phyloP scores from a whole-genome alignment of 179 eudicot genomes.

The Camellia oleifera region DNA sequence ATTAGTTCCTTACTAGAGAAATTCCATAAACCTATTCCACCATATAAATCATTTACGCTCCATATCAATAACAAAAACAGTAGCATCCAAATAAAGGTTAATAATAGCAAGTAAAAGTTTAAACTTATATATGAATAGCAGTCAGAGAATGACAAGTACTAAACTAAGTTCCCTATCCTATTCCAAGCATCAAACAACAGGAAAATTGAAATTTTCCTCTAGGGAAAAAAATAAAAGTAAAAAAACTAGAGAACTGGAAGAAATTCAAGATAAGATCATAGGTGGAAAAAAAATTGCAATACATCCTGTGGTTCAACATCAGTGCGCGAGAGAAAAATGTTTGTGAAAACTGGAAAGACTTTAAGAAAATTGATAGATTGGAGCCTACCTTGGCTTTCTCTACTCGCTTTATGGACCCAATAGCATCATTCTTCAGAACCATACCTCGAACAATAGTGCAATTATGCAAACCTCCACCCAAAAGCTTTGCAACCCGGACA shows the following conservation, averaged over 20 bases:
- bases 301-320: slow-evolving; percentile 1
- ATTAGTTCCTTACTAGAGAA: neutral
- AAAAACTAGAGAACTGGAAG: neutral
- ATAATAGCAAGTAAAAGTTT: neutral
- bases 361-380: slow-evolving; percentile 3
- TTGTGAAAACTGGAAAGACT: no score
- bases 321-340: neutral
- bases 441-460: slow-evolving; percentile 70
- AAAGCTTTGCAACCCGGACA: slow-evolving; percentile 82
- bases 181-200: neutral
- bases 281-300: neutral
- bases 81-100: slow-evolving; percentile 5
- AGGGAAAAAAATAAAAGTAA: neutral
- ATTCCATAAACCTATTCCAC: neutral
- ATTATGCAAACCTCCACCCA: slow-evolving; percentile 87
- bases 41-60: neutral
- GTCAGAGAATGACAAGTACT: neutral
- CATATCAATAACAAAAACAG: neutral
- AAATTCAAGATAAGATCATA: neutral
- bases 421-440: slow-evolving; percentile 82
- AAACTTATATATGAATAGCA: neutral
- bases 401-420: slow-evolving; percentile 78
- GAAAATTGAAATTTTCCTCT: no score
- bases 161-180: neutral
- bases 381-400: slow-evolving; percentile 82